Percentiles rank a stretch among this genome's conserved stretches.
Evolutionary conservation across 176 grass and related monocot species (phyloP).

Genomic region (Chrysopogon serrulatus): DNA sequence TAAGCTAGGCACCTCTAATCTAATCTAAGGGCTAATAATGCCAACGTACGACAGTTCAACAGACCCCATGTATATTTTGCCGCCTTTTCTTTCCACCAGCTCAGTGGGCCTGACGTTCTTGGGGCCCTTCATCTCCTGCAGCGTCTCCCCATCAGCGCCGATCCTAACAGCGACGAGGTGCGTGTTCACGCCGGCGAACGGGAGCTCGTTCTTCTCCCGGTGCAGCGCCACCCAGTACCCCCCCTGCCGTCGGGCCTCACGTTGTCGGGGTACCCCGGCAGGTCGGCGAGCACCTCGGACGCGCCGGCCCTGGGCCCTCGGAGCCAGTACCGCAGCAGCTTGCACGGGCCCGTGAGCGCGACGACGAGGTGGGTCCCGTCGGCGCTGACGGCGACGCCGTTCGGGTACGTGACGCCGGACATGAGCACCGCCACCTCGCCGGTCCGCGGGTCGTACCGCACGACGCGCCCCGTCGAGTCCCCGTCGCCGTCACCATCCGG

Average conservation of each 20-base stretch:
- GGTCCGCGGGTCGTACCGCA: neutral
- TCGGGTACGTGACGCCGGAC: neutral
- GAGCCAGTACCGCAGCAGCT: constrained; percentile 25
- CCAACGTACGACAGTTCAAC: neutral
- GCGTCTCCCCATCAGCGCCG: neutral
- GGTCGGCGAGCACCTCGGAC: neutral
- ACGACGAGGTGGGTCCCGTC: neutral
- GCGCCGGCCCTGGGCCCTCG: neutral
- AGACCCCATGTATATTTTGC: neutral
- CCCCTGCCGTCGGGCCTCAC: neutral
- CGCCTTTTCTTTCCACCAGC: neutral
- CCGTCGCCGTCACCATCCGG: neutral
- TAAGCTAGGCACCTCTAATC: neutral
- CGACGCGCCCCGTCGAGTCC: neutral
- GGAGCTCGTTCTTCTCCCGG: neutral
- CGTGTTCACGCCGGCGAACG: neutral
- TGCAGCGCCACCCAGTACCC: constrained; percentile 26
- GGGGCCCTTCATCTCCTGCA: neutral
- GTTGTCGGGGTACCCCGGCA: constrained; percentile 39
- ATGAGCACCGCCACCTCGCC: neutral
- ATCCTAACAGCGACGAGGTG: neutral
- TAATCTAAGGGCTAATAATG: neutral
- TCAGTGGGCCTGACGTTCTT: neutral
- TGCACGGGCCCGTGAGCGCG: neutral
- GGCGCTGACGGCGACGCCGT: neutral